Base-by-base conservation (phyloP, 1,139 yeast species). In the Groenewaldozyma sp. region DNA sequence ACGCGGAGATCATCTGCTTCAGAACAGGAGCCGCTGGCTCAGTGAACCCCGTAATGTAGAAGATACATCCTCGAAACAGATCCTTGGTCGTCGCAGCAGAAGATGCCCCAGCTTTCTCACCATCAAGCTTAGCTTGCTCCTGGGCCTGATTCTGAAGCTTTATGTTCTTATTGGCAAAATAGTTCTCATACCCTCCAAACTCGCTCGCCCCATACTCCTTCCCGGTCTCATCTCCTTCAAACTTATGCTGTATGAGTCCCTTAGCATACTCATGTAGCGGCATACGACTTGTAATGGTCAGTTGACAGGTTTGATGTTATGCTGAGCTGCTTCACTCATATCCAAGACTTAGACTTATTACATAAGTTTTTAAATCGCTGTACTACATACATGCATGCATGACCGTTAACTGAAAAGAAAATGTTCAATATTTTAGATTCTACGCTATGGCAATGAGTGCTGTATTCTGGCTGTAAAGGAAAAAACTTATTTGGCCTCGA, bases 11-110 rank as follows among this genome's bases (percentile, higher is more conserved):
- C 48, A 83, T 54, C 42, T 78, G 70, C 53, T 83, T 91, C 22
- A 91, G 65, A 47, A 77, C 82, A 37, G 73, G 66, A 13, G 86
- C 70, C 4, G 91, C 76, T 0, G 97, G 96, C 3, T 62, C 63
- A 0, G 97, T 91, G 53, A 81, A 77, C 0, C 98, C 98, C 54
- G 87, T 88, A 18, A 91, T 86, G 55, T 80, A 78, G 3, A 88
- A 69, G 1, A 67, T 62, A 55, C 91, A 82, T 2, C 71, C 76
- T 38, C 61, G 52, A 54, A 91, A 87, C 0, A 87, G 63, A 31
- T 44, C 40, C 31, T 27, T 27, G 16, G 31, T 13, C 14, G 16
- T 13, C 10, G 26, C 11, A 17, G 31, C 14, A 11, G 16, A 10
- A n/a, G 31, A 6, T 5, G 5, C 4, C 4, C 22, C 22, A 11